Base-by-base conservation (phyloP, 345 rosid genomes). In the Melaleuca alternifolia region DNA sequence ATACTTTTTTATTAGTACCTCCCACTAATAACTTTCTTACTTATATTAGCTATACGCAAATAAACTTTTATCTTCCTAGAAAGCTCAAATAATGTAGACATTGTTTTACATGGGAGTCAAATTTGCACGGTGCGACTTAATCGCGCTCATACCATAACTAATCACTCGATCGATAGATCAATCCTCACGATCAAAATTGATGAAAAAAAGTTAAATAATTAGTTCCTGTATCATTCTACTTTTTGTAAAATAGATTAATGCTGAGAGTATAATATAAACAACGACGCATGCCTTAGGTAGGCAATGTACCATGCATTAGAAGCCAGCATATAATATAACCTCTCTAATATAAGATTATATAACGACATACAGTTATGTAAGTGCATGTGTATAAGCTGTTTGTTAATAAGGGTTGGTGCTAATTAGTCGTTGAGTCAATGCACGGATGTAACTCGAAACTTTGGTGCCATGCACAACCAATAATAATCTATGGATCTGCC, bases 111-210 rank as follows among this genome's bases (percentile, higher is more conserved):
- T n/a, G 18, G 10, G 30, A 59, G n/a, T n/a, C 14, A 4, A 59
- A 59, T 59, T n/a, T 13, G 71, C 14, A 0, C 18, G 1, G 33
- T 3, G 71, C 6, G 33, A 59, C 5, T 26, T 59, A n/a, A n/a
- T 59, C 18, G n/a, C 71, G 6, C 71, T n/a, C 4, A n/a, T 59
- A 12, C 9, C 7, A 59, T 59, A 16, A 11, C 16, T 8, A 59
- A 26, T 59, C 0, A 0, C 33, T n/a, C 12, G 18, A 59, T 2
- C 0, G 71, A 6, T 6, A 3, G 18, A 59, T n/a, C 71, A n/a
- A n/a, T 59, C 33, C 10, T n/a, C n/a, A 10, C 1, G 3, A 33
- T 12, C 71, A 59, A 59, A 59, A 59, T 59, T 21, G 30, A 62
- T 10, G 3, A 30, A 30, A 62, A 14, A 30, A 62, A 16, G 65